phyloP scores from a whole-genome alignment of 768 basidiomycete genomes.

The Phanerochaete carnosa region DNA sequence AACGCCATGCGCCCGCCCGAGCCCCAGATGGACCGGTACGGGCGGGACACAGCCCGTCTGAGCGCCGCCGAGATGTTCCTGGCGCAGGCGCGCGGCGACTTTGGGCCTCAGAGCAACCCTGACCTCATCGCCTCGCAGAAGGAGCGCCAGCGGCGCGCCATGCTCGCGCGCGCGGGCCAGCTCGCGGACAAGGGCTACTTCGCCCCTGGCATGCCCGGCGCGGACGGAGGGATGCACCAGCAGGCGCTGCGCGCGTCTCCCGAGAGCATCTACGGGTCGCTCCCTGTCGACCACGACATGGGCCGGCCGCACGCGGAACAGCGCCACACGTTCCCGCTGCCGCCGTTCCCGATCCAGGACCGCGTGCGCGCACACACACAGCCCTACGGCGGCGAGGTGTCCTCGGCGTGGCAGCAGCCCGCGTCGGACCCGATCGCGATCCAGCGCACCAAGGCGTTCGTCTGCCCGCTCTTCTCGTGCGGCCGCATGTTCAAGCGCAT shows the following conservation, averaged over 20 bases:
- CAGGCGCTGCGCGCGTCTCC: conserved; percentile 5
- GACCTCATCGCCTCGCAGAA: conserved; percentile 26
- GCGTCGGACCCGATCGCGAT: conserved; percentile 1
- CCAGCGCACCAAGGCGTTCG: conserved; percentile 52
- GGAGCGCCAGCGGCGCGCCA: conserved; percentile 29
- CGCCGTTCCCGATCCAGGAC: conserved; percentile 14
- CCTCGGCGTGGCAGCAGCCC: background rate
- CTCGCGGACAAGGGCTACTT: conserved; percentile 9
- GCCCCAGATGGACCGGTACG: conserved; percentile 29
- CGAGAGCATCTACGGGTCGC: conserved; percentile 5
- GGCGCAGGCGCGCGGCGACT: conserved; percentile 58
- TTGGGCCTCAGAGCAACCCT: conserved; percentile 29
- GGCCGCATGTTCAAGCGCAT: conserved; percentile 85
- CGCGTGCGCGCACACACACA: conserved; percentile 18
- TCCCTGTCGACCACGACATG: conserved; percentile 7
- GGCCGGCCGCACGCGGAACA: conserved; percentile 15
- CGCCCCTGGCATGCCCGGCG: conserved; percentile 3
- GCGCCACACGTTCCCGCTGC: conserved; percentile 20
- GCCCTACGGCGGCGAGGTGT: conserved; percentile 11
- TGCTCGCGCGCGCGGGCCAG: conserved; percentile 15
- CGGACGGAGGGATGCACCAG: conserved; percentile 3
- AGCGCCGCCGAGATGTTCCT: conserved; percentile 68
- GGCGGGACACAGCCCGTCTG: conserved; percentile 30
- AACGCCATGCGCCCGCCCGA: conserved; percentile 17
- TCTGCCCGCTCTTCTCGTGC: conserved; percentile 83